These are phyloP conservation scores for Acidomyces sp. DNA, from an alignment of 495 filamentous ascomycete genomes.

Conservation along the genomic window DNA sequence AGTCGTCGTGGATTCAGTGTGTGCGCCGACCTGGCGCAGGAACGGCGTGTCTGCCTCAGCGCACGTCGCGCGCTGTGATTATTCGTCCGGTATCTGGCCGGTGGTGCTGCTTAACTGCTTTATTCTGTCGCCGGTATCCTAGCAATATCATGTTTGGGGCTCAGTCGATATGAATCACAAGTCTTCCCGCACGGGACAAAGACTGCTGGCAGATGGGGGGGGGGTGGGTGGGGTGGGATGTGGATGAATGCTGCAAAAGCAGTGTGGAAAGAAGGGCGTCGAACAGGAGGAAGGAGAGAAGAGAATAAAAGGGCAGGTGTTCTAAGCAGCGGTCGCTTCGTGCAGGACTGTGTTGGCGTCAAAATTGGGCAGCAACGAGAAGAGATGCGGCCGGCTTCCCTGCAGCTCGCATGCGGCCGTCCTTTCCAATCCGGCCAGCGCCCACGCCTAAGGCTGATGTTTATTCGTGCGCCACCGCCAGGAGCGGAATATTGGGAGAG, in stretches of 20 bases:
- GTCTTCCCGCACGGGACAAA: not conserved
- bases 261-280: too few species aligned
- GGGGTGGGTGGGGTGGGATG: conserved; percentile 1
- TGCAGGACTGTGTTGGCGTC: too few species aligned
- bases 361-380: conserved; percentile 10
- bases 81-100: conserved; percentile 5
- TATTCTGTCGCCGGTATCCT: conserved; percentile 6
- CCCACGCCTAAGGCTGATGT: not conserved
- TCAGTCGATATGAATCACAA: not conserved
- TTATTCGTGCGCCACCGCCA: not conserved
- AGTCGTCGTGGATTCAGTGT: too few species aligned
- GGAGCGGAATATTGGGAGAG: not conserved
- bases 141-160: conserved; percentile 14
- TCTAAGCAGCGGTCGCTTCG: too few species aligned
- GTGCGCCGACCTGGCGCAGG: not conserved
- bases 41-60: conserved; percentile 6
- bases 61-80: conserved; percentile 6
- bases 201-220: not conserved
- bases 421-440: conserved; percentile 2
- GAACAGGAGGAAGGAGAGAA: too few species aligned
- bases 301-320: too few species aligned
- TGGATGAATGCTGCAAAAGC: too few species aligned
- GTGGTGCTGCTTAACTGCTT: conserved; percentile 16
- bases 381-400: not conserved
- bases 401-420: conserved; percentile 6